These are phyloP conservation scores for Voacanga thouarsii DNA, from an alignment of 257 asterid species.

Conservation along the genomic window DNA sequence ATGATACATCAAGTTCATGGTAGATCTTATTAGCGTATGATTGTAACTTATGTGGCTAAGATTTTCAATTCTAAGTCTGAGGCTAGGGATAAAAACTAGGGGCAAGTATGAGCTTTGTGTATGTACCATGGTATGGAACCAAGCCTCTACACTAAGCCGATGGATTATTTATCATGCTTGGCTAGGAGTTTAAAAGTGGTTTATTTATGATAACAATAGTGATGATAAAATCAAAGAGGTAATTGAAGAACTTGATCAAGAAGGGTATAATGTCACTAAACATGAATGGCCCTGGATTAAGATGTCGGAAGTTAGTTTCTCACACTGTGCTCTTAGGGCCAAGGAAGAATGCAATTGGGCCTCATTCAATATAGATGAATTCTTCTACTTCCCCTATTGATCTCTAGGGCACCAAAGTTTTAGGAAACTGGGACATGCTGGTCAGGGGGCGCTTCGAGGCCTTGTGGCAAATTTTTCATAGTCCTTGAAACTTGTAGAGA, in stretches of 20 bases:
- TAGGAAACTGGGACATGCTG: slow-evolving; percentile 41
- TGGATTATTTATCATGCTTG: slow-evolving; percentile 85
- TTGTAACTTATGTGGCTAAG: slow-evolving; percentile 87
- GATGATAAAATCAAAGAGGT: slow-evolving; percentile 61
- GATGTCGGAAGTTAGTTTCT: slow-evolving; percentile 97
- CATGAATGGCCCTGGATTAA: slow-evolving; percentile 98
- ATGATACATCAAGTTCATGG: slow-evolving; percentile 26
- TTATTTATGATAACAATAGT: no score
- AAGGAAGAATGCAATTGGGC: slow-evolving; percentile 77
- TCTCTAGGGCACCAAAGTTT: slow-evolving; percentile 31
- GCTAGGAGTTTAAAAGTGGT: slow-evolving; percentile 95
- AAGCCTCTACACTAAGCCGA: slow-evolving; percentile 67
- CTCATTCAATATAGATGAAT: slow-evolving; percentile 89
- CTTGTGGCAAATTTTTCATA: slow-evolving; percentile 54
- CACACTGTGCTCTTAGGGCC: slow-evolving; percentile 87
- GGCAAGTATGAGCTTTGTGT: slow-evolving; percentile 66
- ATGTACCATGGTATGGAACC: slow-evolving; percentile 99
- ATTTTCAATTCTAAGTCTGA: slow-evolving; percentile 23
- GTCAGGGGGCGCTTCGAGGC: slow-evolving; percentile 47
- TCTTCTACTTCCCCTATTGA: slow-evolving; percentile 71
- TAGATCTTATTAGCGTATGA: no score
- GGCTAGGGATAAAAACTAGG: slow-evolving; percentile 13
- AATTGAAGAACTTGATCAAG: slow-evolving; percentile 46
- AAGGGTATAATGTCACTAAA: slow-evolving; percentile 60
- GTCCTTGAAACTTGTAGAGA: slow-evolving; percentile 58